Evolutionary conservation across 2,329 filamentous ascomycete genomes (phyloP), one percentile per base, ranked within the genome.

Genomic region (Sordariomycetes sp.): DNA sequence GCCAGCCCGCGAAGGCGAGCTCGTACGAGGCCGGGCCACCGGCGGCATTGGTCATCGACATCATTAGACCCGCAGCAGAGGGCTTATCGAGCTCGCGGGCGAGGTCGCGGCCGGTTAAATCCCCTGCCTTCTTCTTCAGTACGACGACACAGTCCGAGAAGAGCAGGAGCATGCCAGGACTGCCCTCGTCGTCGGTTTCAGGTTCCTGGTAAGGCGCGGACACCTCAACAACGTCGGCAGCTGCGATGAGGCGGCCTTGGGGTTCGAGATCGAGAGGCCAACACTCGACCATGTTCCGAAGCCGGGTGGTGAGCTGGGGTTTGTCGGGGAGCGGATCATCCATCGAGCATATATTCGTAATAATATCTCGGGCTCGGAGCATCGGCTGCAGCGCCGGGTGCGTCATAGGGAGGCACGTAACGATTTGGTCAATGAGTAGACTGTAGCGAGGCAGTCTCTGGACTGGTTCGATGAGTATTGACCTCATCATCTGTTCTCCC

Each of bases 341-440:
- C 74, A 97, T 86, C 18, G 93, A 95, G 71, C 94, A 99, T 51
- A 99, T 99, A 58, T 96, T 94, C 22, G 92, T 91, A 63, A 99
- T 91, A 57, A 96, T 89, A 69, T 97, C 94, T 63, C 93, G 82
- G 0, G 94, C 92, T 68, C 90, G 92, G 50, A 97, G 81, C 73
- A 99, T 86, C 2, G 81, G 79, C 63, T 88, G 87, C 57, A 96
- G 79, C 0, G 92, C 92, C 2, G 91, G 89, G 68, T 97, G 92
- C 10, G 88, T 85, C 55, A 92, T 83, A 4, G 93, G 92, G 20
- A 97, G 80, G 61, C 88, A 91, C 63, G 87, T 85, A 54, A 94
- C 83, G 67, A 99, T 97, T 66, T 95, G 92, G 73, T 99, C 94
- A 65, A 99, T 97, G 67, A 97, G 87, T 40, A 99, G 78, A 66